Percentiles rank a stretch among this genome's conserved stretches.
Evolutionary conservation across 2,329 filamentous ascomycete genomes (phyloP).

Genomic region (Lecanosticta acicola): DNA sequence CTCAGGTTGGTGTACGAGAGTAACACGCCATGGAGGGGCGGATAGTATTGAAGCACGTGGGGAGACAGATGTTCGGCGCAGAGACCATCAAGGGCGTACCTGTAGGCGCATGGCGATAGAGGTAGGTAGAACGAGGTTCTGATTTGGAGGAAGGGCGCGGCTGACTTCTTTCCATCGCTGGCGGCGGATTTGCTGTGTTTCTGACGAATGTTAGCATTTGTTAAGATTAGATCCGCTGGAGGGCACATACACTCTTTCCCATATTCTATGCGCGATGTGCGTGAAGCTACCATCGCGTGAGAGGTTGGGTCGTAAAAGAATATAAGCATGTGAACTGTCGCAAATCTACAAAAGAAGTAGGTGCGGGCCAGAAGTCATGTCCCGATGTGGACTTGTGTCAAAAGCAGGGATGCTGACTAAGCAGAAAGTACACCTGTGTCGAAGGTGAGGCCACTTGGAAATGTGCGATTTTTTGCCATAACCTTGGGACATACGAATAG

Average conservation of each 20-base stretch:
- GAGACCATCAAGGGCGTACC: constrained; percentile 63
- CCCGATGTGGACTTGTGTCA: constrained; percentile 12
- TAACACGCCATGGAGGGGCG: constrained; percentile 66
- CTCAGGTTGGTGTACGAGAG: constrained; percentile 66
- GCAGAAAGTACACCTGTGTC: background rate
- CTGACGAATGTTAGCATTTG: background rate
- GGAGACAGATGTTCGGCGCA: constrained; percentile 70
- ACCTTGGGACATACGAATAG: no score
- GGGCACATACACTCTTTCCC: background rate
- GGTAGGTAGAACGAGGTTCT: constrained; percentile 76
- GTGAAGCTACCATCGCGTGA: no score
- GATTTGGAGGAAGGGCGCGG: constrained; percentile 65
- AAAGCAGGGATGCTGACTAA: background rate
- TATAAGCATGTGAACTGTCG: background rate
- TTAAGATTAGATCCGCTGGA: no score
- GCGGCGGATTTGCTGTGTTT: background rate
- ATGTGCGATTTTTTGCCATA: background rate
- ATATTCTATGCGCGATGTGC: background rate
- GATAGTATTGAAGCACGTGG: constrained; percentile 70
- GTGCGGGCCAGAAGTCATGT: constrained; percentile 5
- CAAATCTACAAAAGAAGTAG: background rate
- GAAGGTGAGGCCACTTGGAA: background rate
- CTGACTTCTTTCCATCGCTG: background rate
- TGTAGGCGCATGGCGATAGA: constrained; percentile 65
- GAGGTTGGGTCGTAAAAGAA: background rate